Conservation (phyloP, 2,329 filamentous ascomycete species). For the Venturia nashicola region DNA sequence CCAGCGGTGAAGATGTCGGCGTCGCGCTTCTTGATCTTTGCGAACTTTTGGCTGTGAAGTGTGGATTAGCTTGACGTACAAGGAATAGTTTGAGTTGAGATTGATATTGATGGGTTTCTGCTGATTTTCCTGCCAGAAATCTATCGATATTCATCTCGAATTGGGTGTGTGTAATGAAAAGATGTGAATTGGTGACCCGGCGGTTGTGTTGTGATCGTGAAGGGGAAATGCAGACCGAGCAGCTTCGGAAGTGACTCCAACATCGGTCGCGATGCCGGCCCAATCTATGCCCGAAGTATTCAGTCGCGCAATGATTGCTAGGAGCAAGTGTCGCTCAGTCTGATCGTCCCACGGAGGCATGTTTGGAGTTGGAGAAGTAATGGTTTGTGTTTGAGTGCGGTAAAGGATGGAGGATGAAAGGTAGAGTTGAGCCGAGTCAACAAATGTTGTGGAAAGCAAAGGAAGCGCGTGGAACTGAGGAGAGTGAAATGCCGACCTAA, state of each 20-base stretch:
- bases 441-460: background rate
- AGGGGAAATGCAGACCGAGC: background rate
- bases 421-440: background rate
- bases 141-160: background rate
- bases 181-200: background rate
- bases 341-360: background rate
- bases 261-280: background rate
- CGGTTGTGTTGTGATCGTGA: background rate
- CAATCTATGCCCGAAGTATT: background rate
- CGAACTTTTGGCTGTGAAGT: slow-evolving; percentile 3
- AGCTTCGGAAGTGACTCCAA: background rate
- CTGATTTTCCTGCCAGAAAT: background rate
- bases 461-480: background rate
- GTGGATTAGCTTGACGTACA: background rate
- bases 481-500: background rate
- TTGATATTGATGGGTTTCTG: background rate
- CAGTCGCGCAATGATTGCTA: background rate
- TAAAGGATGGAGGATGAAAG: background rate
- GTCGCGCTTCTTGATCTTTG: slow-evolving; percentile 8
- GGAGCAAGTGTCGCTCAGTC: background rate
- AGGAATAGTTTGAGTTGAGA: background rate
- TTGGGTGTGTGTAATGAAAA: background rate
- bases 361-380: background rate
- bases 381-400: background rate
- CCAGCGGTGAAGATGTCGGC: background rate